Conservation (phyloP, 495 filamentous ascomycete species). For the Daldinia loculata region DNA sequence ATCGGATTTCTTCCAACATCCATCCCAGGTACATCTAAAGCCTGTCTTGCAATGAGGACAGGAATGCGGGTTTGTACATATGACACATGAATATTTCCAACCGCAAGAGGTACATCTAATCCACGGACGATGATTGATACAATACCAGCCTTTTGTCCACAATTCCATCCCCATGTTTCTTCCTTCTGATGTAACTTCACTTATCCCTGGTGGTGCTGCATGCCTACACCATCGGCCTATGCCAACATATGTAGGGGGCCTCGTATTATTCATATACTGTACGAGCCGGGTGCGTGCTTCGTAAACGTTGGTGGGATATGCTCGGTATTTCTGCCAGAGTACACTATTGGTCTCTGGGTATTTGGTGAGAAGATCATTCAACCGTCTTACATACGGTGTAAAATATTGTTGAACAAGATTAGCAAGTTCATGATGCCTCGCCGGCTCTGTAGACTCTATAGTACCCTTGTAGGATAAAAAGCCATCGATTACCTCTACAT, state of each 20-base stretch:
- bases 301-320: neutral
- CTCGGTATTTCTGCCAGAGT: neutral
- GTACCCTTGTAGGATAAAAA: neutral
- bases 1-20: neutral
- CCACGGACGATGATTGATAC: neutral
- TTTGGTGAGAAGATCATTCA: neutral
- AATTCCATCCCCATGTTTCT: neutral
- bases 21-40: neutral
- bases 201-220: neutral
- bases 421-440: neutral
- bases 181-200: neutral
- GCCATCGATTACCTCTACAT: neutral
- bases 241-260: neutral
- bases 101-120: neutral
- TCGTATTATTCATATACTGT: neutral
- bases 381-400: neutral
- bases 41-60: neutral
- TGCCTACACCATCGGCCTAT: neutral
- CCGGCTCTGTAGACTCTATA: neutral
- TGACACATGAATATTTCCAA: neutral
- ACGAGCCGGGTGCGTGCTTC: neutral
- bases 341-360: neutral
- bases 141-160: slow-evolving; percentile 2
- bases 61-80: neutral
- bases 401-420: neutral